Evolutionary conservation across 1,139 yeast species (phyloP), one percentile per base, ranked within the genome.

Genomic region (Zygosaccharomyces sapae): DNA sequence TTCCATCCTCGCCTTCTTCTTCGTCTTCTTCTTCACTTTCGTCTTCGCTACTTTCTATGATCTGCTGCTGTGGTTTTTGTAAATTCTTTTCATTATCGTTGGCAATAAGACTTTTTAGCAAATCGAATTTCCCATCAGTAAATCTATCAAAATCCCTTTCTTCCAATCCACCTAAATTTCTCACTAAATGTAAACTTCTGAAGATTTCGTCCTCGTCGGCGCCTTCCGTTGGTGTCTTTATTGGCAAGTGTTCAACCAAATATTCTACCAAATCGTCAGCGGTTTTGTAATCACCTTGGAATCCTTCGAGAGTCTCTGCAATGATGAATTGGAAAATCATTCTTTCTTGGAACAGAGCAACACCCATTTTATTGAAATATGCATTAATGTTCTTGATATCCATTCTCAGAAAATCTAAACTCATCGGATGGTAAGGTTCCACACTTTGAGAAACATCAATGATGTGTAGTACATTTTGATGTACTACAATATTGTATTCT

Each of bases 401-500:
- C 98, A 92, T 92, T 62, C 99, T 74, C 50, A 94, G 70, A 63
- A 94, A 94, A 64, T 92, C 97, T 51, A 92, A 73, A 38, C 96
- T 86, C 86, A 88, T 89, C 4, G 97, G 97, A 67, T 94, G 99
- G 58, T 90, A 97, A 19, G 96, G 97, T 65, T 94, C 97, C 24
- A 94, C 98, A 33, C 95, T 83, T 65, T 94, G 99, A 0, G 97
- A 90, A 18, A 94, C 99, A 70, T 94, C 99, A 57, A 94, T 87
- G 50, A 94, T 87, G 68, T 86, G 89, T 31, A 94, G 71, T 60
- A 81, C 77, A 39, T 77, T 82, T n/a, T 86, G 63, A 63, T 90
- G 97, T 20, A 94, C 86, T 51, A 94, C 86, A 1, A 89, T 79
- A 63, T 94, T 94, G 70, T 94, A 94, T 66, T 94, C 99, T 56